Base-by-base conservation (phyloP, 495 filamentous ascomycete species). In the Hyaloscypha finlandica region DNA sequence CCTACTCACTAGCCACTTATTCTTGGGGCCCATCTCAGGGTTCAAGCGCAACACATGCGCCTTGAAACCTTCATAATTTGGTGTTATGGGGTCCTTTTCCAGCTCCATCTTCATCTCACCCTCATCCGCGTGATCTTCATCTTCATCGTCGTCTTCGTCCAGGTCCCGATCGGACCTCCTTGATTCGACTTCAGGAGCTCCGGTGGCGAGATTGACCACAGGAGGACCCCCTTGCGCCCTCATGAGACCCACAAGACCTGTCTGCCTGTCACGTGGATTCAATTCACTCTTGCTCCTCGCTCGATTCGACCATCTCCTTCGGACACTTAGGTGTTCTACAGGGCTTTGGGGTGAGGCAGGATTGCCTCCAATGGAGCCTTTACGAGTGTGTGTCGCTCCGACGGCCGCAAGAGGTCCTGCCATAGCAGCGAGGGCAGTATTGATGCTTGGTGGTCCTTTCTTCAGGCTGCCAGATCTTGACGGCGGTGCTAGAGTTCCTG, bases 221-320 rank as follows among this genome's bases (percentile, higher is more conserved):
- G 88, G 88, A 33, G 85, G 85, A 6, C 88, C 88, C 61, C 87
- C 87, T 56, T 79, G 76, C 63, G 77, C 81, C 73, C 80, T 86
- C 80, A 79, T 79, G 74, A 85, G 75, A 14, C 76, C 79, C 22
- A 78, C 76, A 31, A 86, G 64, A 61, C 76, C 65, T 6, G 53
- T 2, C 22, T 65, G 63, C 8, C 56, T 64, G 22, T 70, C 63
- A 19, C 25, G 55, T 16, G 59, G 12, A 20, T 59, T 80, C 32
- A 93, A 69, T 63, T 97, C 93, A 68, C 92, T 95, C 73, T 84
- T 89, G 79, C 91, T 94, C 72, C 92, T 83, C 6, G 78, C 80
- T 48, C 92, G 88, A 59, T 82, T 81, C 42, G 16, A 12, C 11
- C 9, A 48, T 0, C 42, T 3, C 42, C 71, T 81, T 85, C 53